Evolutionary conservation across 2,329 filamentous ascomycete species (phyloP), one percentile per base, ranked within the genome.

Genomic region (Uncinocarpus reesii): DNA sequence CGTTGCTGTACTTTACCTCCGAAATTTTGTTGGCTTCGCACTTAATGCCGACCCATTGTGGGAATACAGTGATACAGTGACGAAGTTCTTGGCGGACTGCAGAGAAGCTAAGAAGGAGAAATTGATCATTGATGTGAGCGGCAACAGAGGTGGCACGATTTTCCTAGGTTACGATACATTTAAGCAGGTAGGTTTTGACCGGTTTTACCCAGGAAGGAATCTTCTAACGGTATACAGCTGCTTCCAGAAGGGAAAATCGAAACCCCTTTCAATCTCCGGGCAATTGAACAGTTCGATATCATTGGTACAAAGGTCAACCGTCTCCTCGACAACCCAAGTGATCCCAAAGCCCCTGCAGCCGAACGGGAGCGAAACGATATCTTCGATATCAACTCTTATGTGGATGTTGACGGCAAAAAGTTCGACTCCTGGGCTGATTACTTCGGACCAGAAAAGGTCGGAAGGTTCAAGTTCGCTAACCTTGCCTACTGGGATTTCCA

Each of bases 61-160:
- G 4, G 18, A 50, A 26, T 73, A 69, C 50, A 65, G 68, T 42
- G 57, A 64, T 45, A 56, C 62, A 0, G 62, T 72, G 48, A 58
- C 67, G 7, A 51, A 64, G 4, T 74, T 80, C 54, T 65, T 81
- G n/a, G 62, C 67, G 0, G 62, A 67, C 32, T 71, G 71, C 11
- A 68, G 70, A 35, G 52, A 60, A 1, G 65, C 66, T 1, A 68
- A 71, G 1, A 80, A 79, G 58, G 75, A 67, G 11, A 79, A 76
- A 58, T 67, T 85, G 4, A 69, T 84, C 26, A 75, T 85, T 50
- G 82, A 85, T 54, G 58, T 84, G 5, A 72, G 75, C 3, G 71
- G 67, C 1, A 86, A 85, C 54, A 67, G 67, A 0, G 81, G 81
- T 37, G 81, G 81, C 1, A 62, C 63, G 36, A 59, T 77, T 11